Conservation (phyloP, 768 basidiomycete species). For the Megacollybia marginata region DNA sequence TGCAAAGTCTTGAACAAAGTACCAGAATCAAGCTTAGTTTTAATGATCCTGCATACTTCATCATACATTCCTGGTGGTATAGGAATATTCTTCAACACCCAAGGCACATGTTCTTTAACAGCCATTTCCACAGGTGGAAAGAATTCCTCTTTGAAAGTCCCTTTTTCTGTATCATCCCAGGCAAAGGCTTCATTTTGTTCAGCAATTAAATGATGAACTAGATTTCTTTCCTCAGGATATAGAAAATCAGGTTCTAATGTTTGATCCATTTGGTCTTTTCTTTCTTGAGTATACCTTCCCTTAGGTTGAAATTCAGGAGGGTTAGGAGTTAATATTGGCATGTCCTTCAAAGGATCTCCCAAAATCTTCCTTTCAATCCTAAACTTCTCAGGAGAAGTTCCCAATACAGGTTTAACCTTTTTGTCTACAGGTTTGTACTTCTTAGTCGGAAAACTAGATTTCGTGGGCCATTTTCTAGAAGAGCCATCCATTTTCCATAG, state of each 20-base stretch:
- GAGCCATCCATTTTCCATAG: too few relatives aligned
- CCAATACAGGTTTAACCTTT: slow-evolving; percentile 11
- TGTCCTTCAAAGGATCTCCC: slow-evolving; percentile 11
- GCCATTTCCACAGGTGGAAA: slow-evolving; percentile 27
- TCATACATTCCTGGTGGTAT: slow-evolving; percentile 20
- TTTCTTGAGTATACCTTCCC: slow-evolving; percentile 15
- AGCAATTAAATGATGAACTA: slow-evolving; percentile 25
- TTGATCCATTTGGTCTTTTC: slow-evolving; percentile 11
- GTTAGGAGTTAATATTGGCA: slow-evolving; percentile 5
- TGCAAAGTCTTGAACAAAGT: slow-evolving; percentile 12
- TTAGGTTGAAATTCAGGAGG: slow-evolving; percentile 10
- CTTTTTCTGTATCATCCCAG: slow-evolving; percentile 29
- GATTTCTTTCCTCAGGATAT: too few relatives aligned
- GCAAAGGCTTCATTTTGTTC: slow-evolving; percentile 26
- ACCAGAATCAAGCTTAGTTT: slow-evolving; percentile 19
- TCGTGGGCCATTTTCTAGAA: background rate
- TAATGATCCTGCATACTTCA: slow-evolving; percentile 13
- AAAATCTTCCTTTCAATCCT: slow-evolving; percentile 12
- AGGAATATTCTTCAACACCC: slow-evolving; percentile 20
- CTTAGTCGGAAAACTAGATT: background rate
- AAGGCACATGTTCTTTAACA: slow-evolving; percentile 25
- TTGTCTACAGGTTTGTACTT: slow-evolving; percentile 15
- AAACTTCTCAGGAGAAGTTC: slow-evolving; percentile 10
- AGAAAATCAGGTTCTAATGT: too few relatives aligned
- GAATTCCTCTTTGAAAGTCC: slow-evolving; percentile 23